Percentiles rank a stretch among this genome's conserved stretches.
Conservation (phyloP, 2,329 filamentous ascomycete genomes). For the Mycocentrospora acerina region DNA sequence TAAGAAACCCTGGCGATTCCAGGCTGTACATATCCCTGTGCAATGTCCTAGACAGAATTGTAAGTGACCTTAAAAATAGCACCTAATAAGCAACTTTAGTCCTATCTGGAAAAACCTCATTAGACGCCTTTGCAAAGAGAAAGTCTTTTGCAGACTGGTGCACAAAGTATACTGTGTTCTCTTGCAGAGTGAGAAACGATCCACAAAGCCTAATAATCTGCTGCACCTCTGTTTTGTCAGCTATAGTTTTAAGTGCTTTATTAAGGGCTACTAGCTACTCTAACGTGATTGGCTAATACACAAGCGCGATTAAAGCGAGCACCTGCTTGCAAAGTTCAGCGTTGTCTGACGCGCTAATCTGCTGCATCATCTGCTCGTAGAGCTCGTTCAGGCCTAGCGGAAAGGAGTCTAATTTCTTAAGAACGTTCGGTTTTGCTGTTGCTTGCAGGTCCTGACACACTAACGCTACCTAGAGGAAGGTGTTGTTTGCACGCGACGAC, state of each 20-base stretch:
- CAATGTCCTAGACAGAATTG: conserved; percentile 16
- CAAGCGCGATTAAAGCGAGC: too few species aligned
- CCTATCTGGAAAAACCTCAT: background rate
- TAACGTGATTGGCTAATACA: too few species aligned
- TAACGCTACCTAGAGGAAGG: conserved; percentile 33
- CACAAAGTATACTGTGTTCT: conserved; percentile 25
- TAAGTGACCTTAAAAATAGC: conserved; percentile 12
- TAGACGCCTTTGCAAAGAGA: conserved; percentile 32
- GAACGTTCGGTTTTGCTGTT: conserved; percentile 9
- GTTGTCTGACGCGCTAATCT: too few species aligned
- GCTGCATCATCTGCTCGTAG: conserved; percentile 44
- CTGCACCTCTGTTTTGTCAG: too few species aligned
- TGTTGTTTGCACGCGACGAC: conserved; percentile 37
- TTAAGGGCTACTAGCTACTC: too few species aligned
- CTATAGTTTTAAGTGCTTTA: too few species aligned
- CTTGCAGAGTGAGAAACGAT: conserved; percentile 14
- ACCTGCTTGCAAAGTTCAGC: too few species aligned
- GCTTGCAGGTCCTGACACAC: conserved; percentile 39
- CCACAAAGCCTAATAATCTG: conserved; percentile 16
- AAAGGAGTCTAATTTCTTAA: conserved; percentile 23
- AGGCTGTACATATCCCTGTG: conserved; percentile 26
- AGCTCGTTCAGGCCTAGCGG: conserved; percentile 41
- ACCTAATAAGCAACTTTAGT: background rate
- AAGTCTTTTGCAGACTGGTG: conserved; percentile 34
- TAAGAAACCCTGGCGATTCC: conserved; percentile 12